Conservation (phyloP, 352 stramenopile genomes). For the Ochromonadaceae sp. region DNA sequence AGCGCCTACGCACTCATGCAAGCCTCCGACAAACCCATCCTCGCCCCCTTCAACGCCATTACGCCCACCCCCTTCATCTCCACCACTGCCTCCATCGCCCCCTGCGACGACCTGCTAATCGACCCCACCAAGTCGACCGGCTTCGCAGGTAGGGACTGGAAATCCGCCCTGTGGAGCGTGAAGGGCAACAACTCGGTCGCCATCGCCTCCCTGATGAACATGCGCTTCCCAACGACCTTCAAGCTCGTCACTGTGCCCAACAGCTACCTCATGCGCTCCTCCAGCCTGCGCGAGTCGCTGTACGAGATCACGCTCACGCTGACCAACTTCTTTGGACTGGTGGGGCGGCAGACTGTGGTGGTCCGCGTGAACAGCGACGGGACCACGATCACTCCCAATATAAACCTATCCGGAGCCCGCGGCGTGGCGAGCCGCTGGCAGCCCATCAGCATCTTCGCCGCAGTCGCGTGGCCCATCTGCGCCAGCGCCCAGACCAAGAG, state of each 20-base stretch:
- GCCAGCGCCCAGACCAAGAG: not conserved
- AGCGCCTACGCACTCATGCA: not conserved
- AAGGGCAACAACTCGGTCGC: no score
- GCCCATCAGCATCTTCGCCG: not conserved
- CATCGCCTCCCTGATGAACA: no score
- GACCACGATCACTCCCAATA: not conserved
- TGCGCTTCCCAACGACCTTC: no score
- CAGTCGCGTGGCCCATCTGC: not conserved
- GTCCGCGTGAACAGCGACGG: no score
- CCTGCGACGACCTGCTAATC: not conserved
- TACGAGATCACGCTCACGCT: not conserved
- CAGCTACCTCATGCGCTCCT: no score
- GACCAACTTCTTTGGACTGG: constrained; percentile 6
- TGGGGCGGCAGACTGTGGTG: no score
- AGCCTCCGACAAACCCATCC: not conserved
- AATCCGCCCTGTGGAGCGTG: no score
- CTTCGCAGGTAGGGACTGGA: not conserved
- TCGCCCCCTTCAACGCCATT: not conserved
- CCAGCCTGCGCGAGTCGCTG: no score
- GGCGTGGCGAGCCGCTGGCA: not conserved
- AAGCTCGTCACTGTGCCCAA: no score
- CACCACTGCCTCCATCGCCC: not conserved
- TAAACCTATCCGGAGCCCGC: not conserved
- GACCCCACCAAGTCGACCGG: constrained; percentile 1
- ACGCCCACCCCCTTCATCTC: not conserved